phyloP scores from a whole-genome alignment of 805 yeast species.

The Yarrowia divulgata region DNA sequence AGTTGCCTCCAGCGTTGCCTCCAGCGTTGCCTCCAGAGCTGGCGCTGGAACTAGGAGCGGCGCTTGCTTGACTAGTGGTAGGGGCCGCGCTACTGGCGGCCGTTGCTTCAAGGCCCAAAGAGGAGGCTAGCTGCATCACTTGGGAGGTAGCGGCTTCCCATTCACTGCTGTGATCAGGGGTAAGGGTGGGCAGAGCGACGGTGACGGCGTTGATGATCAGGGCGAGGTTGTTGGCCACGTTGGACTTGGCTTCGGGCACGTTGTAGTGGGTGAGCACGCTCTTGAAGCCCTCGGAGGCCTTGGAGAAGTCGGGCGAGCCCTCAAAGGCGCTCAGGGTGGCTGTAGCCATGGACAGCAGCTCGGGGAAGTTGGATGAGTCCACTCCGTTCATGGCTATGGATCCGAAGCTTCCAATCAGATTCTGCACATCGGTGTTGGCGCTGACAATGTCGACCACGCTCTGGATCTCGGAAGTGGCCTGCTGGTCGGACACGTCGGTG shows the following conservation, averaged over 20 bases:
- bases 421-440: conserved; percentile 33
- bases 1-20: not conserved
- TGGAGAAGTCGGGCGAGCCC: conserved; percentile 36
- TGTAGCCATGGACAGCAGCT: conserved; percentile 25
- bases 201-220: conserved; percentile 29
- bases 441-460: conserved; percentile 34
- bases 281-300: conserved; percentile 33
- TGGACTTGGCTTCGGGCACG: conserved; percentile 28
- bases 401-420: conserved; percentile 20
- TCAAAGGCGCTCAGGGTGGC: conserved; percentile 35
- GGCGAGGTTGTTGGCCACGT: conserved; percentile 27
- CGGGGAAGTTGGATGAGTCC: conserved; percentile 34
- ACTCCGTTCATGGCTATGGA: conserved; percentile 29
- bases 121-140: conserved; percentile 28
- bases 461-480: conserved; percentile 39
- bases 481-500: conserved; percentile 37
- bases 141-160: conserved; percentile 24
- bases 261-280: conserved; percentile 31
- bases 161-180: conserved; percentile 22
- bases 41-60: not conserved
- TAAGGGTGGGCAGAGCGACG: conserved; percentile 27
- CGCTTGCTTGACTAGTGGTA: not conserved
- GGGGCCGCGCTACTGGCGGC: not conserved
- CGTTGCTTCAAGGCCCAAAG: conserved; percentile 12
- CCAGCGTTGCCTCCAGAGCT: conserved; percentile 4